Evolutionary conservation across 768 basidiomycete species (phyloP).

Genomic region (Mrakia hoshinonis): DNA sequence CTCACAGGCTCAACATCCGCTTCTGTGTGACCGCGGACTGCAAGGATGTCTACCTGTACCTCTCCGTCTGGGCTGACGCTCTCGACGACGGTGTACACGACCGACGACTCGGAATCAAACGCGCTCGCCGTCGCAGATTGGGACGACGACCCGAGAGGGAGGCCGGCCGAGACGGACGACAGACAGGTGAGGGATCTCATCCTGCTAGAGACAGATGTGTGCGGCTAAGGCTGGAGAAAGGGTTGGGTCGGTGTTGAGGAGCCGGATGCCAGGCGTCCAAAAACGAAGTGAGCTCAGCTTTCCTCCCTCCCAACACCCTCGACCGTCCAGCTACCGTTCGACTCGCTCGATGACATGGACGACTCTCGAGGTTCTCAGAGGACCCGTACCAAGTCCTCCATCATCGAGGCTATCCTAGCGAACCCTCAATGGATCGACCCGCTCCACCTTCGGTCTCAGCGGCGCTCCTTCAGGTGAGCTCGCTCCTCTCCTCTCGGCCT

Average conservation of each 20-base stretch:
- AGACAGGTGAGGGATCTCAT: slow-evolving; percentile 26
- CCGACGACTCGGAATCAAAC: slow-evolving; percentile 18
- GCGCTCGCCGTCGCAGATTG: slow-evolving; percentile 12
- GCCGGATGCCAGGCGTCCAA: no score
- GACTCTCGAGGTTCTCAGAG: no score
- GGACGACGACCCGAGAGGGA: not conserved
- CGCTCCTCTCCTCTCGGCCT: no score
- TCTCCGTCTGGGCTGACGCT: not conserved
- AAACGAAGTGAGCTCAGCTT: no score
- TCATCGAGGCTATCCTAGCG: no score
- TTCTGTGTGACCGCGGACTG: slow-evolving; percentile 1
- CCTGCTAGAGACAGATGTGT: not conserved
- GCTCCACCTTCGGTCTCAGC: no score
- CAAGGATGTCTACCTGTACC: slow-evolving; percentile 11
- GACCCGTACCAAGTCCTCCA: no score
- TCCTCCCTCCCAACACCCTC: no score
- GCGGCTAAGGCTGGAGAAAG: not conserved
- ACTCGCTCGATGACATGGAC: no score
- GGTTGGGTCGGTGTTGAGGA: not conserved
- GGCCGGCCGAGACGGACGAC: slow-evolving; percentile 13
- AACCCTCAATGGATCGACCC: no score
- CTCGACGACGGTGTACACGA: slow-evolving; percentile 23
- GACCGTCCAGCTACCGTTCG: no score
- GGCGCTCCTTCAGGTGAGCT: no score
- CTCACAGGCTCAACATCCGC: slow-evolving; percentile 3